A percentile compares a stretch with the other conserved stretches of the same genome.
phyloP scores from a whole-genome alignment of 352 stramenopile genomes.

The Phytopythium boreale region DNA sequence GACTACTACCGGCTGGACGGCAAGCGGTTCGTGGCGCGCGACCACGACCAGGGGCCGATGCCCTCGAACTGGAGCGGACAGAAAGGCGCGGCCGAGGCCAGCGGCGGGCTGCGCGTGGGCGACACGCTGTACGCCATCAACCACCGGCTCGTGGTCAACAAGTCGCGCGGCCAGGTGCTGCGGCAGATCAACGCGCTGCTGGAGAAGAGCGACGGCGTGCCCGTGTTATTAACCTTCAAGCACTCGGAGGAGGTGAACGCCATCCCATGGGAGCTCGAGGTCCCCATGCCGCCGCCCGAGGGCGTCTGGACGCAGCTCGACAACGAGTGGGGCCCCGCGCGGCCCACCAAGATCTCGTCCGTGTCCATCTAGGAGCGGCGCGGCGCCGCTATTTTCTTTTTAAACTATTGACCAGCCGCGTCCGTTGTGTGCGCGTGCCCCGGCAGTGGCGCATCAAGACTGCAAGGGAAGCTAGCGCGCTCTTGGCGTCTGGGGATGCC shows the following conservation, averaged over 20 bases:
- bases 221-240: conserved; percentile 79
- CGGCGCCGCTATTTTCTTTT: conserved; percentile 10
- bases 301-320: conserved; percentile 78
- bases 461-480: background rate
- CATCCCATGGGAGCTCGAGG: conserved; percentile 74
- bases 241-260: conserved; percentile 75
- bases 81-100: conserved; percentile 74
- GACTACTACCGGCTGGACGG: conserved; percentile 80
- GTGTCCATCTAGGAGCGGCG: conserved; percentile 67
- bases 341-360: conserved; percentile 81
- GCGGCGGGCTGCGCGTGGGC: conserved; percentile 63
- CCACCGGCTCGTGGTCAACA: conserved; percentile 85
- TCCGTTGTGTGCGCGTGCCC: too few species aligned
- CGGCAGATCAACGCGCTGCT: conserved; percentile 74
- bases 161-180: conserved; percentile 80
- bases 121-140: conserved; percentile 87
- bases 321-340: conserved; percentile 81
- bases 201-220: conserved; percentile 66
- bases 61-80: conserved; percentile 65
- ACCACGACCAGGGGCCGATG: conserved; percentile 60
- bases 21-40: conserved; percentile 70
- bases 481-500: background rate
- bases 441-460: background rate
- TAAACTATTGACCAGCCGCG: conserved; percentile 4
- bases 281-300: conserved; percentile 73